Percentiles rank a stretch among this genome's conserved stretches.
Conservation (phyloP, 345 rosid species). For the Mallotus nudiflorus region DNA sequence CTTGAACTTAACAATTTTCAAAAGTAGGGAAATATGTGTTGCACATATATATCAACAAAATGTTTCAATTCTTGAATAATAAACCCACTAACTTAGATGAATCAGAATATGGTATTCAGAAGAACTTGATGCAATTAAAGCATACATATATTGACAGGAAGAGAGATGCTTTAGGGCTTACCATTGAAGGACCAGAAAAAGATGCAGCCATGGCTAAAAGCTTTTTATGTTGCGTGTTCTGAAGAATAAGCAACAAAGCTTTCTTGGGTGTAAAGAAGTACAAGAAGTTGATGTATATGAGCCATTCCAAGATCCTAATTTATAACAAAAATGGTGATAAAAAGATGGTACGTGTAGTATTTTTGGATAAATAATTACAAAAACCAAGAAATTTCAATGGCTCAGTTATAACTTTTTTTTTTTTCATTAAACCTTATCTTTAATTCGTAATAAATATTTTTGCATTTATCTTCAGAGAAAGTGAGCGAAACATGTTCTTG, state of each 20-base stretch:
- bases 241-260: background rate
- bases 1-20: no score
- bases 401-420: no score
- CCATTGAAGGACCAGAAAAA: conserved; percentile 90
- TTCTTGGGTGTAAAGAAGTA: background rate
- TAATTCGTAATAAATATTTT: background rate
- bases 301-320: conserved; percentile 31
- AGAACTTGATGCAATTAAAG: no score
- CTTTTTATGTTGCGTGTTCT: conserved; percentile 11
- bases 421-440: background rate
- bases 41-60: no score
- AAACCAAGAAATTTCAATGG: conserved; percentile 23
- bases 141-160: background rate
- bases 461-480: conserved; percentile 18
- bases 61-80: no score
- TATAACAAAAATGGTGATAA: conserved; percentile 29
- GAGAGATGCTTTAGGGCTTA: conserved; percentile 23
- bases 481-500: conserved; percentile 34
- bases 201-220: conserved; percentile 85
- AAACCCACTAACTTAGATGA: no score
- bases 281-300: conserved; percentile 37
- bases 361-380: conserved; percentile 12
- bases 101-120: no score
- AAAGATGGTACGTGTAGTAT: conserved; percentile 7
- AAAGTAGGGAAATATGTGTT: no score